Percentiles rank a stretch among this genome's conserved stretches.
Evolutionary conservation across 306 rosid species (phyloP).

Genomic region (Cucurbita maxima): DNA sequence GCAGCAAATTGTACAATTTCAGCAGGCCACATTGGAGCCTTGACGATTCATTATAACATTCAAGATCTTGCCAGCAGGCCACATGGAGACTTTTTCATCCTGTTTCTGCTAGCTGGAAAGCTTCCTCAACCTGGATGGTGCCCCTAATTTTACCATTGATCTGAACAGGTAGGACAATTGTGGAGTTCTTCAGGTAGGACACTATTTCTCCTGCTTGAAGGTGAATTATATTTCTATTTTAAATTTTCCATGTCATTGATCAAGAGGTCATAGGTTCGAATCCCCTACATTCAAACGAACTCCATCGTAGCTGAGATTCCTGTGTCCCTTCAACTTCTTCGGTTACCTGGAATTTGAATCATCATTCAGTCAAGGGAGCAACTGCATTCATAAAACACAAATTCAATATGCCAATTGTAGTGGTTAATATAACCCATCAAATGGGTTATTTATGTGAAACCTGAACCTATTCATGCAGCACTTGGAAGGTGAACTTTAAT

Average conservation of each 20-base stretch:
- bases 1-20: conserved; percentile 7
- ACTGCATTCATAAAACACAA: background rate
- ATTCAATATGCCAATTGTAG: background rate
- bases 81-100: conserved; percentile 60
- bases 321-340: conserved; percentile 93
- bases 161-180: conserved; percentile 70
- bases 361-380: conserved; percentile 19
- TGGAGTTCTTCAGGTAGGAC: conserved; percentile 51
- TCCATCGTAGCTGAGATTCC: conserved; percentile 99
- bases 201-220: background rate
- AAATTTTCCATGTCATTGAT: background rate
- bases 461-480: background rate
- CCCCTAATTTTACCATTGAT: conserved; percentile 96
- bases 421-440: background rate
- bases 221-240: background rate
- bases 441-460: background rate
- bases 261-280: too few relatives aligned
- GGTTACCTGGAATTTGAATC: conserved; percentile 48
- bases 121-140: conserved; percentile 72
- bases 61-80: conserved; percentile 59
- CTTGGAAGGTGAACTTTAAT: background rate
- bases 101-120: conserved; percentile 41
- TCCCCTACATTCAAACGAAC: conserved; percentile 17
- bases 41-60: conserved; percentile 70
- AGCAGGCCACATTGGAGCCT: conserved; percentile 34